phyloP scores from a whole-genome alignment of 176 grass and related monocot genomes.

The Chrysopogon serrulatus region DNA sequence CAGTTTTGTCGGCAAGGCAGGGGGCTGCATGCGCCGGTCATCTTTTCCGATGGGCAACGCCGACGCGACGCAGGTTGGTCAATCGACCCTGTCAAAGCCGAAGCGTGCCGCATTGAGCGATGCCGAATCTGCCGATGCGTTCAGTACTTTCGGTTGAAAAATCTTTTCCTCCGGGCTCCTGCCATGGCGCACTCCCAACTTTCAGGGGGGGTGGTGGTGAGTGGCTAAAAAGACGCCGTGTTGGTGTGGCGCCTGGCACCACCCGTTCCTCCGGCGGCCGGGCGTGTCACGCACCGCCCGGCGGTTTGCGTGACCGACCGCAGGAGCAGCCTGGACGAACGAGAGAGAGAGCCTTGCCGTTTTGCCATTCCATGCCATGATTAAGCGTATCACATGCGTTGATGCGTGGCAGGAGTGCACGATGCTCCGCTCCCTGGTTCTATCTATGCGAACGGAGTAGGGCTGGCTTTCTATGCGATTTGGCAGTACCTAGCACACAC shows the following conservation, averaged over 20 bases:
- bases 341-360: background rate
- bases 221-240: too few relatives aligned
- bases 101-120: background rate
- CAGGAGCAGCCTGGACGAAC: background rate
- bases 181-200: too few relatives aligned
- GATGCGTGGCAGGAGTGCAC: background rate
- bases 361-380: background rate
- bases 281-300: too few relatives aligned
- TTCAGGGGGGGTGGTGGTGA: too few relatives aligned
- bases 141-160: background rate
- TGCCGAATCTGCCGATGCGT: background rate
- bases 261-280: too few relatives aligned
- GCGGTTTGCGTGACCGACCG: background rate
- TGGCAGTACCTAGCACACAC: background rate
- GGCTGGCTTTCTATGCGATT: background rate
- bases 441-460: too few relatives aligned
- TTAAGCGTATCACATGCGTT: background rate
- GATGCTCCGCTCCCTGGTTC: background rate
- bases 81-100: background rate
- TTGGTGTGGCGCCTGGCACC: too few relatives aligned
- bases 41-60: background rate
- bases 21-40: too few relatives aligned
- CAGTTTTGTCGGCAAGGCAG: background rate
- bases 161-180: too few relatives aligned
- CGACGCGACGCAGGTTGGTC: background rate